phyloP scores from a whole-genome alignment of 371 early-diverging fungal species.

The Lichtheimia ornata region DNA sequence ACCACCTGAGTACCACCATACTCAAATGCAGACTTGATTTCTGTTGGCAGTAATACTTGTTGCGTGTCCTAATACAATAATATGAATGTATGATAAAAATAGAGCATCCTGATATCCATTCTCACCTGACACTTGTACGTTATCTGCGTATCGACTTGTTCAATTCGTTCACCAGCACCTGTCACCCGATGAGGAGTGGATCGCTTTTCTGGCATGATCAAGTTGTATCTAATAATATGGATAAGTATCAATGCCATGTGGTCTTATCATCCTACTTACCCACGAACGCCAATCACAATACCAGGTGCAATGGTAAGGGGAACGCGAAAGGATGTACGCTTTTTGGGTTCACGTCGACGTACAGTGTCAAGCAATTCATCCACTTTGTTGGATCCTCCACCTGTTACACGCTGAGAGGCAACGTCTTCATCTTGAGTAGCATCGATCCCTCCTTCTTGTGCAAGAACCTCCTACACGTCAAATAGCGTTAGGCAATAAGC shows the following conservation, averaged over 20 bases:
- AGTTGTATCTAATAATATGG: slow-evolving; percentile 35
- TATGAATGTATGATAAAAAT: background rate
- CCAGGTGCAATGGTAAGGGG: slow-evolving; percentile 54
- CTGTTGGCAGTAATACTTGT: slow-evolving; percentile 49
- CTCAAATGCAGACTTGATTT: slow-evolving; percentile 57
- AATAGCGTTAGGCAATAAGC: background rate
- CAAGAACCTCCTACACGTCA: slow-evolving; percentile 23
- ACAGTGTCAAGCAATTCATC: slow-evolving; percentile 50
- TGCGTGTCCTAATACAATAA: slow-evolving; percentile 45
- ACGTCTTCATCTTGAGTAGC: too few relatives aligned
- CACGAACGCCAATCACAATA: slow-evolving; percentile 63
- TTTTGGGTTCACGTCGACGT: slow-evolving; percentile 58
- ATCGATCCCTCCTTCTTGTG: background rate
- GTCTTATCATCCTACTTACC: slow-evolving; percentile 23
- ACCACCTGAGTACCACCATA: slow-evolving; percentile 63
- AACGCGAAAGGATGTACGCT: slow-evolving; percentile 53
- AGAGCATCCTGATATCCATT: background rate
- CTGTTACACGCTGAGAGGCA: background rate
- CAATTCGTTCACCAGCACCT: slow-evolving; percentile 48
- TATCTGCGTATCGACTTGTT: slow-evolving; percentile 56
- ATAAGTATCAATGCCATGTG: background rate
- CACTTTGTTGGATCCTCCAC: slow-evolving; percentile 19
- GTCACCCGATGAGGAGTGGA: slow-evolving; percentile 46
- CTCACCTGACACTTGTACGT: slow-evolving; percentile 56
- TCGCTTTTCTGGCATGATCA: slow-evolving; percentile 52